Conservation (phyloP, 2,329 filamentous ascomycete species). For the Fusarium hostae region DNA sequence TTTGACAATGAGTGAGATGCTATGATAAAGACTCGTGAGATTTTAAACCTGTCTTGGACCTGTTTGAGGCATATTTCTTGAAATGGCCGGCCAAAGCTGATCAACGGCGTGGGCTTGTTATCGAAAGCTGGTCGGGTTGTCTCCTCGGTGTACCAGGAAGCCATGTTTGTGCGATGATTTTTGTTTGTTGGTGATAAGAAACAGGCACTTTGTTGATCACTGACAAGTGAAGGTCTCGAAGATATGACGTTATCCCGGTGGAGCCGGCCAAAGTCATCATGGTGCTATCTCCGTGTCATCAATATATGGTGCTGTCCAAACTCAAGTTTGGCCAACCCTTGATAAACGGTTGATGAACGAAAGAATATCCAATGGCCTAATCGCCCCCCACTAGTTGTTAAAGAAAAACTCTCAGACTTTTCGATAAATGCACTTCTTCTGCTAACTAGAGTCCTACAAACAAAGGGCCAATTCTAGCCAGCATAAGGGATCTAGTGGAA, state of each 20-base stretch:
- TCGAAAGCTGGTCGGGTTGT: neutral
- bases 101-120: neutral
- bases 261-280: neutral
- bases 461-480: too few species aligned
- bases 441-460: too few species aligned
- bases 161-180: neutral
- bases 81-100: constrained; percentile 5
- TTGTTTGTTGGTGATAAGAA: too few species aligned
- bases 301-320: neutral
- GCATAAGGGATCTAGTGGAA: too few species aligned
- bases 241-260: neutral
- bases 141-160: constrained; percentile 1
- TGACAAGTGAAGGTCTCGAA: neutral
- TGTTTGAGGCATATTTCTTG: neutral
- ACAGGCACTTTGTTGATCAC: too few species aligned
- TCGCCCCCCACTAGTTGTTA: too few species aligned
- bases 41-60: neutral
- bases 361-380: neutral
- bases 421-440: too few species aligned
- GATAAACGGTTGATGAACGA: neutral
- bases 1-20: neutral
- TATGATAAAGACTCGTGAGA: neutral
- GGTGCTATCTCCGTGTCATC: neutral
- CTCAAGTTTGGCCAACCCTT: neutral
- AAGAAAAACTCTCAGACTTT: too few species aligned